Conservation (phyloP, 2,329 filamentous ascomycete genomes). For the Cordyceps fumosorosea region DNA sequence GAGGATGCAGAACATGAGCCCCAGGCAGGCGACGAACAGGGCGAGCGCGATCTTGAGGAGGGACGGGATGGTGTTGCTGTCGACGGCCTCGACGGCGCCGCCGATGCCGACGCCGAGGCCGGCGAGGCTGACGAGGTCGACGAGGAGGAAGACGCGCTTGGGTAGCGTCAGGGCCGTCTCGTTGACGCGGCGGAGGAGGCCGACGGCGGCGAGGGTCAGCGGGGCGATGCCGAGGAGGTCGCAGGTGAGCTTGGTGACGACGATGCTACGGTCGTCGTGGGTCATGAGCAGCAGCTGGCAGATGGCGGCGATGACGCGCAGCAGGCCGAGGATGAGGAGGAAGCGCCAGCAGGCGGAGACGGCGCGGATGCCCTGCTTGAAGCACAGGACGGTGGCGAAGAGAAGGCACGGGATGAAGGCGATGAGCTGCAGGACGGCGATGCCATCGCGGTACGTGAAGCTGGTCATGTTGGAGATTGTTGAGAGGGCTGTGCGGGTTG, state of each 20-base stretch:
- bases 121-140: conserved; percentile 11
- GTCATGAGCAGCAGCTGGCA: conserved; percentile 15
- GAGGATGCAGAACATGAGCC: conserved; percentile 14
- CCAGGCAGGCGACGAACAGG: conserved; percentile 14
- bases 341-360: conserved; percentile 15
- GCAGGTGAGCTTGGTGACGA: conserved; percentile 15
- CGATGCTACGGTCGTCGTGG: neutral
- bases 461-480: conserved; percentile 8
- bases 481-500: neutral
- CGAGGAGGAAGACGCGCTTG: conserved; percentile 1
- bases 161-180: neutral
- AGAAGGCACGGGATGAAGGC: conserved; percentile 13
- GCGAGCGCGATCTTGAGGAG: conserved; percentile 13
- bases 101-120: conserved; percentile 14
- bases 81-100: conserved; percentile 12
- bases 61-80: conserved; percentile 8
- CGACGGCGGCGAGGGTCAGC: conserved; percentile 14
- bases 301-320: conserved; percentile 14
- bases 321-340: conserved; percentile 13
- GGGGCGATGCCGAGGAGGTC: conserved; percentile 16
- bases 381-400: conserved; percentile 14
- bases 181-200: conserved; percentile 13
- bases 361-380: conserved; percentile 13
- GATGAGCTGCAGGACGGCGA: conserved; percentile 14
- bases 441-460: conserved; percentile 16